These are phyloP conservation scores for Boletus rex-veris DNA, from an alignment of 768 basidiomycete species.

Conservation along the genomic window DNA sequence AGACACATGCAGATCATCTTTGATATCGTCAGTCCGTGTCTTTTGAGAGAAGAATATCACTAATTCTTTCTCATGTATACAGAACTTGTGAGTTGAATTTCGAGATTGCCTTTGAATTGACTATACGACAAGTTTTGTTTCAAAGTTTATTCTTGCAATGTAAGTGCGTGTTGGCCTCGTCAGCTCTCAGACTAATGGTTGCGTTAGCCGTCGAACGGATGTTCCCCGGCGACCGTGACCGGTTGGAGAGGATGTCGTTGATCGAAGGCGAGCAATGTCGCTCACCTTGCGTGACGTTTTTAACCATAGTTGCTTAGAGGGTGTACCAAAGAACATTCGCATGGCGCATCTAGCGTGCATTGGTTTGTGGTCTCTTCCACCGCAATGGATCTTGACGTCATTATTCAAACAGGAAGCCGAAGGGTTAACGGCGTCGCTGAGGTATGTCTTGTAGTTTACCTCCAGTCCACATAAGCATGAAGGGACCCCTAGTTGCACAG, in stretches of 20 bases:
- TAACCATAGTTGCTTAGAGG: conserved; percentile 48
- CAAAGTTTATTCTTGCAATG: conserved; percentile 61
- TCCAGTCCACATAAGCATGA: not conserved
- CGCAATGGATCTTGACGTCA: not conserved
- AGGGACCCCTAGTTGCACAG: conserved; percentile 64
- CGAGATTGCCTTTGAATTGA: not conserved
- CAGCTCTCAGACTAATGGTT: not conserved
- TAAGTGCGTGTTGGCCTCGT: conserved; percentile 26
- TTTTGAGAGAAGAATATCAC: not conserved
- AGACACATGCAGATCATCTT: conserved; percentile 91
- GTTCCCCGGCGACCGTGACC: conserved; percentile 84
- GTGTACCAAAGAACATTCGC: conserved; percentile 77
- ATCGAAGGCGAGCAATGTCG: conserved; percentile 65
- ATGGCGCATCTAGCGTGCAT: conserved; percentile 93
- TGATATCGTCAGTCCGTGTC: conserved; percentile 63
- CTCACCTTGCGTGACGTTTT: not conserved
- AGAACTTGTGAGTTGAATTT: conserved; percentile 35
- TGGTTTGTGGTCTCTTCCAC: conserved; percentile 34
- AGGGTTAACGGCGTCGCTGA: conserved; percentile 97
- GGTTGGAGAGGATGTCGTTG: conserved; percentile 81
- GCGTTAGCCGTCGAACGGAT: conserved; percentile 74
- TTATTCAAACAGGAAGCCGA: conserved; percentile 50
- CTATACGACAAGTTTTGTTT: not conserved
- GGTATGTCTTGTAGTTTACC: conserved; percentile 32
- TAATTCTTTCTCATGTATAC: conserved; percentile 19